Base-by-base conservation (phyloP, 208 protist species). In the Trypanosoma lewisi region DNA sequence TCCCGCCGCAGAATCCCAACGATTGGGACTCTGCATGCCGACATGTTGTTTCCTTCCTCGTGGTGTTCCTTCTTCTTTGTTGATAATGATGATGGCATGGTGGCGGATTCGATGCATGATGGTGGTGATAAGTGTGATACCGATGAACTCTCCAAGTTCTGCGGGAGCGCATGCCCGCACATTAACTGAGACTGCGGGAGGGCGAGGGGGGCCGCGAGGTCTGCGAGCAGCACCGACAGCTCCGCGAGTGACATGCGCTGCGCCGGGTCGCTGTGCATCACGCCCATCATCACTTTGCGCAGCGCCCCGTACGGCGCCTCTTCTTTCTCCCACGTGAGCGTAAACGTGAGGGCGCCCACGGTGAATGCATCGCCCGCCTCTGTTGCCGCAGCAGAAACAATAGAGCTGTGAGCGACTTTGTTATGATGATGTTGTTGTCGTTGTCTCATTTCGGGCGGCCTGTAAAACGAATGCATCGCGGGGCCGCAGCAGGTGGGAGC, bases 241-340 rank as follows among this genome's bases (percentile, higher is more conserved):
- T 78, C 66, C 6, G 28, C 51, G 6, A 82, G 28, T 28, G 52
- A 76, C 47, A 77, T 73, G 2, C 78, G 74, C 19, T 67, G 49
- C 21, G 28, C n/a, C 0, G 76, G 70, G 30, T 74, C 25, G 19
- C 58, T 60, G 45, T 85, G 70, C 3, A 83, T 68, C 53, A 85
- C 33, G 6, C 60, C 53, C 1, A 74, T 27, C 12, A 70, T 42
- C 6, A 60, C 42, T 17, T 78, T 67, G 7, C 73, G 63, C 14
- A 68, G 37, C 0, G 39, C 42, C n/a, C 31, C 47, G 4, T 65
- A 64, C 2, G 53, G 27, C 8, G 17, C 37, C 19, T 80, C 76
- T 4, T 37, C 16, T n/a, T 37, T 44, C 27, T 53, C 36, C 51
- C 17, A 41, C n/a, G 47, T 65, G 36, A 64, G 33, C 4, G 58